Evolutionary conservation across 345 rosid genomes (phyloP).

Genomic region (Limnanthes douglasii): DNA sequence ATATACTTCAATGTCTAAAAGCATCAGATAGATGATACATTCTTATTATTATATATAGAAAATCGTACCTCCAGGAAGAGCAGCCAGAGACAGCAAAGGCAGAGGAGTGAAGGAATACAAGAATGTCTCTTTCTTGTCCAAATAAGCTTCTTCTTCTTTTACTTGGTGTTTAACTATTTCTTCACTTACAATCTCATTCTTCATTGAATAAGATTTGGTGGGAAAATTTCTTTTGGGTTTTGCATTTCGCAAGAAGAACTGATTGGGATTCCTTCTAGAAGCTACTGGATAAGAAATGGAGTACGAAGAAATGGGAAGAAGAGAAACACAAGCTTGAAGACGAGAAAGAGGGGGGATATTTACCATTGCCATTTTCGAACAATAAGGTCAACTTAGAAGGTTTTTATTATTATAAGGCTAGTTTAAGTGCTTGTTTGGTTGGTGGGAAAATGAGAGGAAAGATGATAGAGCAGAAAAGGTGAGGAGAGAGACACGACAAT

Average conservation of each 20-base stretch:
- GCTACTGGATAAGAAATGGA: not conserved
- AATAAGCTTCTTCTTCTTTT: constrained; percentile 9
- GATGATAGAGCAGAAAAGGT: constrained; percentile 24
- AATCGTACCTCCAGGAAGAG: constrained; percentile 76
- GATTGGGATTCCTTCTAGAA: constrained; percentile 12
- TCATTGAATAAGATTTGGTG: constrained; percentile 10
- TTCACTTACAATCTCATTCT: constrained; percentile 8
- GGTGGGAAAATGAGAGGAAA: constrained; percentile 4
- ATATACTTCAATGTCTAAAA: not conserved
- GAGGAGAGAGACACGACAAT: constrained; percentile 54
- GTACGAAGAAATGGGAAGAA: constrained; percentile 13
- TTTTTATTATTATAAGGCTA: not conserved
- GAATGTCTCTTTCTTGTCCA: constrained; percentile 29
- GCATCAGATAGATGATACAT: not conserved
- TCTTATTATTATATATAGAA: not conserved
- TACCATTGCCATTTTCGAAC: constrained; percentile 26
- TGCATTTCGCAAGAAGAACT: constrained; percentile 8
- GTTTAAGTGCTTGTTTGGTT: not conserved
- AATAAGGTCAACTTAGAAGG: not conserved
- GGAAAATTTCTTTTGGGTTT: constrained; percentile 5
- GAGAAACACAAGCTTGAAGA: constrained; percentile 6
- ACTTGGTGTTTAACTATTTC: constrained; percentile 4
- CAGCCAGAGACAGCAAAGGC: constrained; percentile 46
- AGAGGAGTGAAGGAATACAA: constrained; percentile 57
- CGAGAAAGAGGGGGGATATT: constrained; percentile 15